Conservation (phyloP, 1,284 basidiomycete species). For the Cystobasidium sp. region DNA sequence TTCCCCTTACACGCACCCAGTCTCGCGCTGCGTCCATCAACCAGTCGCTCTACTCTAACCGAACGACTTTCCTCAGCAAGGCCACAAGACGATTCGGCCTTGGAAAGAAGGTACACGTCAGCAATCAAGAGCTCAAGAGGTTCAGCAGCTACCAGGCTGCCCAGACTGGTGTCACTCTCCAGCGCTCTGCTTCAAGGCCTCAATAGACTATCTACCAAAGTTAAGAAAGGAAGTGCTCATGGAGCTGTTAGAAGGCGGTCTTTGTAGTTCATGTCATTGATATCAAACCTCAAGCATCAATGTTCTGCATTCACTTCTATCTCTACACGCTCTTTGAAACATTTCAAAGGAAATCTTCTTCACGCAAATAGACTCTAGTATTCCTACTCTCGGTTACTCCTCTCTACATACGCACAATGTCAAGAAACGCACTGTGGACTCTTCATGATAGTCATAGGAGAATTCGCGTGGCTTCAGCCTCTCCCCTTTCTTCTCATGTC, state of each 20-base stretch:
- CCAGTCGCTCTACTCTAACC: slow-evolving; percentile 91
- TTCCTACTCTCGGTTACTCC: slow-evolving; percentile 4
- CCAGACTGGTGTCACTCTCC: slow-evolving; percentile 34
- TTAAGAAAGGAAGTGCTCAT: neutral
- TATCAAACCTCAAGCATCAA: too few relatives aligned
- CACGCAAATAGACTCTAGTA: slow-evolving; percentile 19
- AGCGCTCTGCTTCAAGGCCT: slow-evolving; percentile 39
- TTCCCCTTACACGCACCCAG: slow-evolving; percentile 81
- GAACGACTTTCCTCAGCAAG: slow-evolving; percentile 83
- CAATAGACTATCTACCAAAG: slow-evolving; percentile 25
- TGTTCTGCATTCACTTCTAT: too few relatives aligned
- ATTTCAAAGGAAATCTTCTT: neutral
- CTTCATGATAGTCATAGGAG: neutral
- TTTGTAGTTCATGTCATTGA: too few relatives aligned
- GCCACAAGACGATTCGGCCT: slow-evolving; percentile 82
- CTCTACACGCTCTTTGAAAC: too few relatives aligned
- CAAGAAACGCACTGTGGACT: neutral
- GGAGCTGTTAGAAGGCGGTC: too few relatives aligned
- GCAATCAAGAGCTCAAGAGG: slow-evolving; percentile 60
- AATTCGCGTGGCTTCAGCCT: neutral
- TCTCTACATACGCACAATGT: neutral
- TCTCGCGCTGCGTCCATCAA: slow-evolving; percentile 88
- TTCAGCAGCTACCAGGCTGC: slow-evolving; percentile 54
- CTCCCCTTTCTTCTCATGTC: neutral
- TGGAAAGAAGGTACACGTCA: slow-evolving; percentile 65